Conservation (phyloP, 805 yeast genomes). For the Maudiozyma turicensis region DNA sequence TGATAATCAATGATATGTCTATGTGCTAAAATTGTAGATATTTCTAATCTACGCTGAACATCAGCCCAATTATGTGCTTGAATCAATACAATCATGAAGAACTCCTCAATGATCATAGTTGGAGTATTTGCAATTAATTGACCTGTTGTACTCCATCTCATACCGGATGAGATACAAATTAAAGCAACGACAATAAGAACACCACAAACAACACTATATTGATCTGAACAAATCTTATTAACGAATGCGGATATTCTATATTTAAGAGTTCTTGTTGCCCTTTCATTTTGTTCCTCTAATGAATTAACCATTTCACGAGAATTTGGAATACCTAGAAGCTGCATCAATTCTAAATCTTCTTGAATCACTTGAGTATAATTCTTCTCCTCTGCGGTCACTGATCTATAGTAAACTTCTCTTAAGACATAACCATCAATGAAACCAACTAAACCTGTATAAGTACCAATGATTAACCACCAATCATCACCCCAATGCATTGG, state of each 20-base stretch:
- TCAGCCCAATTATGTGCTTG: constrained; percentile 33
- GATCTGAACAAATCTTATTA: constrained; percentile 26
- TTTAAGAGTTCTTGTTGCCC: constrained; percentile 8
- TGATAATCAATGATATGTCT: constrained; percentile 11
- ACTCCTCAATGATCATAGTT: constrained; percentile 37
- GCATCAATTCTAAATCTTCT: constrained; percentile 28
- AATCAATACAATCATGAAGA: constrained; percentile 31
- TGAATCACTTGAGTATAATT: constrained; percentile 24
- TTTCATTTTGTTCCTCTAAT: constrained; percentile 5
- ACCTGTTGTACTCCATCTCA: constrained; percentile 34
- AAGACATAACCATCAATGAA: constrained; percentile 36
- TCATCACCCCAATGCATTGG: constrained; percentile 30
- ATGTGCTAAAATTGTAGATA: constrained; percentile 15
- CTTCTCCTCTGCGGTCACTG: constrained; percentile 16
- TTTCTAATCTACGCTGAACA: constrained; percentile 18
- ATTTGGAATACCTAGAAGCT: constrained; percentile 18
- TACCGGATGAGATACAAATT: constrained; percentile 26
- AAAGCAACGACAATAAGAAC: constrained; percentile 25
- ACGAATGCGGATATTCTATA: constrained; percentile 20
- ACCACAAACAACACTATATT: constrained; percentile 27
- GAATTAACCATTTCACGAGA: constrained; percentile 10
- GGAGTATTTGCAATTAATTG: constrained; percentile 35
- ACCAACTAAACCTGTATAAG: constrained; percentile 37
- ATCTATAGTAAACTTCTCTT: constrained; percentile 31
- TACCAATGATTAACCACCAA: constrained; percentile 41